These are phyloP conservation scores for Phytopythium aichiense DNA, from an alignment of 352 stramenopile genomes.

Conservation along the genomic window DNA sequence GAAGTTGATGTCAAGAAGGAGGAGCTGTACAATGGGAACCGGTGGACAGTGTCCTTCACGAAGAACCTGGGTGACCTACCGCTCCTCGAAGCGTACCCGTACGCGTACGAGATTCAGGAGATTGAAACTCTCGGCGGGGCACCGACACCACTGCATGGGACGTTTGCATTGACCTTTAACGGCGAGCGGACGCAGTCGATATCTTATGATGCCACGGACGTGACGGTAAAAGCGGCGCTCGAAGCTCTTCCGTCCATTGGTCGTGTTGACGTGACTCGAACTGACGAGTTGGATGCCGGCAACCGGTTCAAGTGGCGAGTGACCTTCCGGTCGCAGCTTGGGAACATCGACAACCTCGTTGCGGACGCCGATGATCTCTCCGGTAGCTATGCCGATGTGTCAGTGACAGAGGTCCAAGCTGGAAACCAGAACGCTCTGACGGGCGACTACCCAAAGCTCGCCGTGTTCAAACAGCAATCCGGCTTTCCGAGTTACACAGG, in stretches of 20 bases:
- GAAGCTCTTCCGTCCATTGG: slow-evolving; percentile 86
- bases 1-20: slow-evolving; percentile 73
- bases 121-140: slow-evolving; percentile 88
- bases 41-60: slow-evolving; percentile 95
- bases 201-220: slow-evolving; percentile 81
- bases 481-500: slow-evolving; percentile 92
- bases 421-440: slow-evolving; percentile 72
- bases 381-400: slow-evolving; percentile 49
- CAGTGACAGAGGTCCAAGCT: slow-evolving; percentile 60
- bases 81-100: slow-evolving; percentile 79
- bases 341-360: slow-evolving; percentile 70
- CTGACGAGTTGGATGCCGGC: slow-evolving; percentile 53
- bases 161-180: slow-evolving; percentile 85
- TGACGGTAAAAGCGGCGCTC: slow-evolving; percentile 85
- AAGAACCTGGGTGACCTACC: slow-evolving; percentile 94
- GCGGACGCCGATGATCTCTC: slow-evolving; percentile 36
- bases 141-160: slow-evolving; percentile 91
- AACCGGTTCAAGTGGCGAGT: slow-evolving; percentile 92
- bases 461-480: slow-evolving; percentile 89
- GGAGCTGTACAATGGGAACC: slow-evolving; percentile 79
- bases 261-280: slow-evolving; percentile 87
- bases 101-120: slow-evolving; percentile 93
- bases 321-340: slow-evolving; percentile 90
- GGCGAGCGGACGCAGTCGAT: slow-evolving; percentile 74
- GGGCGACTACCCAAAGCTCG: slow-evolving; percentile 60